Conservation (phyloP, 768 basidiomycete genomes). For the Rhizopogon rudus region DNA sequence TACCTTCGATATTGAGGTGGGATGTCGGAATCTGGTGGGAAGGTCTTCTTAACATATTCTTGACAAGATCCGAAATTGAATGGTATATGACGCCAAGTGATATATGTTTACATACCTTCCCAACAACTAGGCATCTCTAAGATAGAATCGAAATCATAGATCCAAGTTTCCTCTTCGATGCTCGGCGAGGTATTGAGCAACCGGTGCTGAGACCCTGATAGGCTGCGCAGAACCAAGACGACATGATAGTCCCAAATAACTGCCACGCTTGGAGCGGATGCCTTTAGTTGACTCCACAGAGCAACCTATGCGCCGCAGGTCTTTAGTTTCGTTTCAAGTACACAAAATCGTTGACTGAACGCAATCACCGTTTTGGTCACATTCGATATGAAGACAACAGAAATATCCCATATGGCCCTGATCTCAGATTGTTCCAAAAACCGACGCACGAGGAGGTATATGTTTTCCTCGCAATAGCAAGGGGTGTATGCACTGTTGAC, state of each 20-base stretch:
- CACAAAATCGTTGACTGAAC: constrained; percentile 1
- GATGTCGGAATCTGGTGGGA: constrained; percentile 27
- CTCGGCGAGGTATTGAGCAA: constrained; percentile 1
- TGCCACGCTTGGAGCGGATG: constrained; percentile 26
- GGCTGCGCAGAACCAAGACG: constrained; percentile 47
- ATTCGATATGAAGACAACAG: constrained; percentile 65
- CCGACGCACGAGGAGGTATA: constrained; percentile 50
- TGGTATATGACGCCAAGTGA: not conserved
- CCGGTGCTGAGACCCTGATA: constrained; percentile 1
- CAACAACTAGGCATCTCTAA: constrained; percentile 47
- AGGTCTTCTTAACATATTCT: constrained; percentile 47
- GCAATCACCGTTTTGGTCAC: constrained; percentile 44
- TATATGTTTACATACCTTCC: constrained; percentile 34
- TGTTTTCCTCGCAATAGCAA: constrained; percentile 71
- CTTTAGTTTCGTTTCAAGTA: constrained; percentile 2
- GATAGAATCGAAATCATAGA: constrained; percentile 65
- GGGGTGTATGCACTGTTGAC: constrained; percentile 44
- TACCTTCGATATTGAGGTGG: constrained; percentile 42
- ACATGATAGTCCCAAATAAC: constrained; percentile 80
- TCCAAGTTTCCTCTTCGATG: constrained; percentile 36
- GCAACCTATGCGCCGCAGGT: constrained; percentile 42
- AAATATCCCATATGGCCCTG: constrained; percentile 41
- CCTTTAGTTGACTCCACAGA: constrained; percentile 55
- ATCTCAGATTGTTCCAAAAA: constrained; percentile 31
- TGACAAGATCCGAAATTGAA: constrained; percentile 16